Base-by-base conservation (phyloP, 129 eudicot species). In the Deinandra increscens region DNA sequence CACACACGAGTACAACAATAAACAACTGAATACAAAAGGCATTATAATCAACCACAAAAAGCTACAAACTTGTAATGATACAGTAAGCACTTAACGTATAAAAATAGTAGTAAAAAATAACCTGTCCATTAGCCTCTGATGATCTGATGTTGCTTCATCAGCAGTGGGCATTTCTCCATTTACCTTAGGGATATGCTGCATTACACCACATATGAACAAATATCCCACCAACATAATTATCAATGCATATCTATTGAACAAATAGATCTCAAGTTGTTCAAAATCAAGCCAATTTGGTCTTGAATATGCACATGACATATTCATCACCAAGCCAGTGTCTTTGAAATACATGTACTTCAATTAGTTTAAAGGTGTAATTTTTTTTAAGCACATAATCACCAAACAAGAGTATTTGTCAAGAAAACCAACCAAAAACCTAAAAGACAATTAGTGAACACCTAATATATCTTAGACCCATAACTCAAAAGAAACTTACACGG, bases 151-250 rank as follows among this genome's bases (percentile, higher is more conserved):
- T 68, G 84, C 82, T 73, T 80, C 97, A 71, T 90, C 85, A 13
- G 71, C 85, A 26, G 97, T 68, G 19, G 97, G 97, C 69, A 90
- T 69, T 51, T 82, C 88, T 74, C 97, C 94, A 79, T 90, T 90
- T 51, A 86, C 80, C 80, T 84, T 90, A 51, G 97, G 97, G 63
- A 90, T 81, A 82, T 89, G 96, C 96, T 89, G 86, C 79, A 86
- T 66, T 36, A 76, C 65, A 80, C 55, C 62, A 68, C 51, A 36
- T 43, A 60, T 31, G 39, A 44, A 60, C 46, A 48, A 37, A 10
- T 33, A 37, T 31, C 17, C 33, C 45, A 42, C 19, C 8, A 58
- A 49, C 42, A 41, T 4, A 39, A 39, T 7, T 14, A 59, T 15
- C 19, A 2, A 37, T 18, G 51, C 14, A 38, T 2, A 33, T 19